Evolutionary conservation across 257 asterid species (phyloP), one percentile per base, ranked within the genome.

Genomic region (Hygrophila difformis): DNA sequence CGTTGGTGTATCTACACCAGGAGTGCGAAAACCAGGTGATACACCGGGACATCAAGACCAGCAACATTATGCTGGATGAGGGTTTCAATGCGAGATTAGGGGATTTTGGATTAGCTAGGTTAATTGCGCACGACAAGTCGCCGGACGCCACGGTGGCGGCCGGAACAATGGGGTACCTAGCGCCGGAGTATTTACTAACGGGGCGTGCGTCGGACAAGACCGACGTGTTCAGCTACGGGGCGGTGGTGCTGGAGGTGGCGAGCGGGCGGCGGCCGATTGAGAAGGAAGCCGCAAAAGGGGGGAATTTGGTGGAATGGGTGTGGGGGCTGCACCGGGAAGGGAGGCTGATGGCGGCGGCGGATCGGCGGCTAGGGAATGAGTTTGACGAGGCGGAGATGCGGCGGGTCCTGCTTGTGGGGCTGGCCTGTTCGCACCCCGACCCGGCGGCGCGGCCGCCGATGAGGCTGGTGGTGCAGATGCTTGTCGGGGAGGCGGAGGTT

Each of bases 71-170:
- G 95, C 46, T 84, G 56, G 95, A 84, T 18, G 91, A 76, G 65
- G 81, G 82, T 54, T 84, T 81, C 67, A 84, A 81, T 34, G 95
- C 95, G 1, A 70, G 79, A 40, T 59, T 84, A 53, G 91, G 95
- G 0, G 95, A 84, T 55, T 84, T 84, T 5, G 95, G 95, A 20
- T 56, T 84, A 50, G 95, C 95, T 0, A 59, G 93, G 39, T 80
- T 70, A 55, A 60, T 70, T 8, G 95, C 75, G 66, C 95, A 84
- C 49, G 84, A 84, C 7, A 77, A 75, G 36, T 84, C 95, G 1
- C 95, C 93, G 0, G 93, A 84, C 31, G 84, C 82, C 0, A 84
- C 95, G 1, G 84, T 71, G 31, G 95, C 95, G 1, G 95, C 95
- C 0, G 95, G 93, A 1, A 84, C 95, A 33, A 84, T 84, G 95